These are phyloP conservation scores for Diaporthe humulicola DNA, from an alignment of 2,329 filamentous ascomycete genomes.

Conservation along the genomic window DNA sequence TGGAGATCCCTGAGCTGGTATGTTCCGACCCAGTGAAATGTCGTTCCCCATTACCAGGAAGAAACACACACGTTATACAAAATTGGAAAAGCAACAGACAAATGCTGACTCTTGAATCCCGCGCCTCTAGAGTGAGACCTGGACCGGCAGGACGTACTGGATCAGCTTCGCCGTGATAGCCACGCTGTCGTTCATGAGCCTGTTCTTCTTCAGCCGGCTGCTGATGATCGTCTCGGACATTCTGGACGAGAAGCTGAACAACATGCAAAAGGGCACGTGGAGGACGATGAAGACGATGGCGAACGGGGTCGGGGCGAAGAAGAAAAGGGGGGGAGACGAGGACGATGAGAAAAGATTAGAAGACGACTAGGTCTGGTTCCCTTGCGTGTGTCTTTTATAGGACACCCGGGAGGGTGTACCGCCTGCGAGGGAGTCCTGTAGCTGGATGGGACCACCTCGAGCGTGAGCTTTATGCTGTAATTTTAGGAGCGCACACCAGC, in stretches of 20 bases:
- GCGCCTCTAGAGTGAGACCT: conserved; percentile 56
- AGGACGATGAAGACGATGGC: conserved; percentile 24
- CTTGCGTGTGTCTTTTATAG: not conserved
- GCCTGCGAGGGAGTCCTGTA: not conserved
- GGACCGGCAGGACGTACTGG: conserved; percentile 76
- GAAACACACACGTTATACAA: not conserved
- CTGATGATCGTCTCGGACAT: conserved; percentile 61
- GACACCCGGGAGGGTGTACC: not conserved
- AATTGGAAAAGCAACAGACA: not conserved
- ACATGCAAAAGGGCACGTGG: conserved; percentile 29
- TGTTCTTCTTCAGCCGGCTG: conserved; percentile 66
- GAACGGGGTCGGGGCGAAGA: not conserved
- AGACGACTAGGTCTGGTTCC: not conserved
- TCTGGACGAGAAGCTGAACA: conserved; percentile 51
- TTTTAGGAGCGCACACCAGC: conserved; percentile 10
- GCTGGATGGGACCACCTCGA: not conserved
- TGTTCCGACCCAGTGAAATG: not conserved
- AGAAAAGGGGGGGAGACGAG: not conserved
- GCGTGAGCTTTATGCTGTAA: not conserved
- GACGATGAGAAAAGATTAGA: conserved; percentile 3
- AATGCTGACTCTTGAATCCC: not conserved
- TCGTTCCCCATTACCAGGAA: not conserved
- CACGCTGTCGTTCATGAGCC: conserved; percentile 66
- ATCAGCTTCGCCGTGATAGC: conserved; percentile 74
- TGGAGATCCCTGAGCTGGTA: conserved; percentile 69